Evolutionary conservation across 2,329 filamentous ascomycete genomes (phyloP).

Genomic region (Colletotrichum lupini): DNA sequence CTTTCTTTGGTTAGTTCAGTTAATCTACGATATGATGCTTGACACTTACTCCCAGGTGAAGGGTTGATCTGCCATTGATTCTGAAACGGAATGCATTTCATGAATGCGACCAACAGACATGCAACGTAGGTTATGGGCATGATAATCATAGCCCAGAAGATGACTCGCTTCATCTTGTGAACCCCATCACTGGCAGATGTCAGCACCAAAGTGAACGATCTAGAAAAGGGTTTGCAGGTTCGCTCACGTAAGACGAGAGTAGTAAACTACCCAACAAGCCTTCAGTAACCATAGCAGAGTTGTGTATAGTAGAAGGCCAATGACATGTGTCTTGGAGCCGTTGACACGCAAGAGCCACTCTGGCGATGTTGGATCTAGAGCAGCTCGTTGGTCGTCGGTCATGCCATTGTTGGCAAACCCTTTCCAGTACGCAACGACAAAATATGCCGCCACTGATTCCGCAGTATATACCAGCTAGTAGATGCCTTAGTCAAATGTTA

Average conservation of each 20-base stretch:
- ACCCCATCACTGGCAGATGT: constrained; percentile 11
- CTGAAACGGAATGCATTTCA: constrained; percentile 53
- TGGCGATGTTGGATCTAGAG: constrained; percentile 48
- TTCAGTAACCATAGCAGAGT: constrained; percentile 64
- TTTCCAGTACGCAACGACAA: constrained; percentile 50
- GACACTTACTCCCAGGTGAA: constrained; percentile 7
- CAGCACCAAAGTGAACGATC: accelerated
- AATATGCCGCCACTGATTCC: constrained; percentile 43
- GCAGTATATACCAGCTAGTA: constrained; percentile 7
- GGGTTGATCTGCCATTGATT: constrained; percentile 63
- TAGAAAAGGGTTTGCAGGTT: constrained; percentile 6
- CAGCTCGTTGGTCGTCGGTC: constrained; percentile 56
- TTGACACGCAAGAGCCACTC: constrained; percentile 50
- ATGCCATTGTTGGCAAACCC: constrained; percentile 63
- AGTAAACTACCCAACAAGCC: constrained; percentile 62
- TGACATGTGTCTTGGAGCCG: constrained; percentile 63
- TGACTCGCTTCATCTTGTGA: constrained; percentile 18
- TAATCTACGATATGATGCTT: accelerated
- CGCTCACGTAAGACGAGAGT: constrained; percentile 58
- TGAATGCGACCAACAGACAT: constrained; percentile 49
- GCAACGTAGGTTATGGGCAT: constrained; percentile 24
- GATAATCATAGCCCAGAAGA: constrained; percentile 16
- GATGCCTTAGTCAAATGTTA: not conserved
- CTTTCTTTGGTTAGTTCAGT: not conserved
- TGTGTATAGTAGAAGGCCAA: constrained; percentile 62